These are phyloP conservation scores for Williopsis jadinii DNA, from an alignment of 1,139 yeast species.

Conservation along the genomic window DNA sequence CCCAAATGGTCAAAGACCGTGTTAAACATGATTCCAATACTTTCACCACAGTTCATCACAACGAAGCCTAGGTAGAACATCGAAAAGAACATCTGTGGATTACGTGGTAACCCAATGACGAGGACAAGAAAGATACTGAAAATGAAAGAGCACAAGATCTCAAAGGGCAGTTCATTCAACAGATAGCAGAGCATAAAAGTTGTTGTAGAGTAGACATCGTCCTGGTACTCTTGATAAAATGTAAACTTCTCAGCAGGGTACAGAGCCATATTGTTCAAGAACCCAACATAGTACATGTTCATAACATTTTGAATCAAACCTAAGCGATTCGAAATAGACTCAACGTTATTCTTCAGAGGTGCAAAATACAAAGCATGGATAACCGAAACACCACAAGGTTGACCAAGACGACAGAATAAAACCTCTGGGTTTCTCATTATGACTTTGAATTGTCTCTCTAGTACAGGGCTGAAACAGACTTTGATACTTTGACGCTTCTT, in stretches of 20 bases:
- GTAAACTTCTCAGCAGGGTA: slow-evolving; percentile 70
- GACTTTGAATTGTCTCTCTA: slow-evolving; percentile 42
- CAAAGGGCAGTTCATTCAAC: slow-evolving; percentile 68
- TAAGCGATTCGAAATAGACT: slow-evolving; percentile 59
- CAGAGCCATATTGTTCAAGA: slow-evolving; percentile 67
- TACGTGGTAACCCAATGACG: slow-evolving; percentile 69
- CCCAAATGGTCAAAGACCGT: slow-evolving; percentile 74
- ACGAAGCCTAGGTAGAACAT: slow-evolving; percentile 49
- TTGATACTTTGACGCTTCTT: slow-evolving; percentile 26
- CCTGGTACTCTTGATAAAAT: slow-evolving; percentile 74
- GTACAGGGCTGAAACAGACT: slow-evolving; percentile 35
- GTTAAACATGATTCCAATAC: slow-evolving; percentile 72
- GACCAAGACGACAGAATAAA: slow-evolving; percentile 50
- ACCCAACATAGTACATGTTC: slow-evolving; percentile 71
- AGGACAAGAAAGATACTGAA: slow-evolving; percentile 59
- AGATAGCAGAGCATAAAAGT: slow-evolving; percentile 65
- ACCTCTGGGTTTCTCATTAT: slow-evolving; percentile 20
- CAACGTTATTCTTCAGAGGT: slow-evolving; percentile 51
- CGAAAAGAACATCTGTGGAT: slow-evolving; percentile 59
- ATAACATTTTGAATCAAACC: slow-evolving; percentile 73
- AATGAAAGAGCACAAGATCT: slow-evolving; percentile 50
- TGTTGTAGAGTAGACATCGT: slow-evolving; percentile 60
- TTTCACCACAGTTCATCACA: slow-evolving; percentile 71
- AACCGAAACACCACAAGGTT: slow-evolving; percentile 57
- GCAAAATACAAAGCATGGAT: slow-evolving; percentile 66